Conservation (phyloP, 73 alveolate genomes). For the Paramecium pentaurelia region DNA sequence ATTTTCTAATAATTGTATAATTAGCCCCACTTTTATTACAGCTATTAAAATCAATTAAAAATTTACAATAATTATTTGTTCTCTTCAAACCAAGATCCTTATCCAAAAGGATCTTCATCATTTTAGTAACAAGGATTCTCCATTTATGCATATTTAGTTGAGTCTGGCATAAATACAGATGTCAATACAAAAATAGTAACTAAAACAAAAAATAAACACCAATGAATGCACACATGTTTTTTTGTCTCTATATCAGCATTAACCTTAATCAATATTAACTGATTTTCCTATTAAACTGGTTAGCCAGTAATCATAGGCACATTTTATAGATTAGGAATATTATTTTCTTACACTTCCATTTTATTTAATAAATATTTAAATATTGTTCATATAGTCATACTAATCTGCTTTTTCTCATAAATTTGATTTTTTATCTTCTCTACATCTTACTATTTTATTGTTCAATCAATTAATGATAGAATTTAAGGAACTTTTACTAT, state of each 20-base stretch:
- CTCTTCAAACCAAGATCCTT: background rate
- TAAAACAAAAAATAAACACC: slow-evolving; percentile 2
- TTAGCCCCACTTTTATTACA: background rate
- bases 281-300: background rate
- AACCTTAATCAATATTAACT: background rate
- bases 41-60: background rate
- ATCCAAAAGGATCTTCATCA: background rate
- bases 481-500: background rate
- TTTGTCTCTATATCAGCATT: background rate
- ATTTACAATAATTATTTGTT: background rate
- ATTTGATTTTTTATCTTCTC: background rate
- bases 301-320: background rate
- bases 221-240: background rate
- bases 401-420: background rate
- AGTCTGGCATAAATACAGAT: background rate
- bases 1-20: background rate
- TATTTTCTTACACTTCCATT: background rate
- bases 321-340: background rate
- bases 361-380: background rate
- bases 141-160: background rate
- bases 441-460: background rate
- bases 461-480: background rate
- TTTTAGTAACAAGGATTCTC: background rate
- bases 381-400: background rate
- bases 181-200: background rate